A percentile compares a stretch with the other conserved stretches of the same genome.
Conservation (phyloP, 2,329 filamentous ascomycete genomes). For the Talaromyces sp. region DNA sequence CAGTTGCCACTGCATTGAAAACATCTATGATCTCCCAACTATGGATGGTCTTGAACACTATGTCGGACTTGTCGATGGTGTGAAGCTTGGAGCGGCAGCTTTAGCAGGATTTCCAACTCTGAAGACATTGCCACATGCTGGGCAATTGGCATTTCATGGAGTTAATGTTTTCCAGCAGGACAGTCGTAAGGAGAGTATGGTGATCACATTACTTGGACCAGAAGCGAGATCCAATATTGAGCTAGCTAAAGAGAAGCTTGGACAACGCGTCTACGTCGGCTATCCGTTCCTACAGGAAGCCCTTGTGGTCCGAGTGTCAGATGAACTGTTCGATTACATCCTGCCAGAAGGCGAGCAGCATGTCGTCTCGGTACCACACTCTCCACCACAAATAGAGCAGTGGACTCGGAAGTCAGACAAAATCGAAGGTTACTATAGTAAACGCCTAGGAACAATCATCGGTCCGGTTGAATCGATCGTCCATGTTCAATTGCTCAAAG, state of each 20-base stretch:
- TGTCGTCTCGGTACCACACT: conserved; percentile 65
- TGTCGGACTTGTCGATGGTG: conserved; percentile 76
- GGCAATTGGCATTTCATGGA: conserved; percentile 76
- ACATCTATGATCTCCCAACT: conserved; percentile 89
- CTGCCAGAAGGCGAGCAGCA: conserved; percentile 61
- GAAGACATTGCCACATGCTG: conserved; percentile 77
- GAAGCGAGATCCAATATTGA: conserved; percentile 66
- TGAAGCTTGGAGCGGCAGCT: conserved; percentile 74
- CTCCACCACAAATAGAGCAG: conserved; percentile 68
- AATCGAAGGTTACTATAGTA: conserved; percentile 84
- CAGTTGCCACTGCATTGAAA: conserved; percentile 86
- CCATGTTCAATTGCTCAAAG: conserved; percentile 89
- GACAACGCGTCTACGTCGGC: conserved; percentile 80
- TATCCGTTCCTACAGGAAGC: conserved; percentile 96
- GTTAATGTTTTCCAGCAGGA: conserved; percentile 95
- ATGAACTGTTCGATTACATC: conserved; percentile 87
- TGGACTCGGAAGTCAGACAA: conserved; percentile 78
- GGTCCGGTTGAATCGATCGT: conserved; percentile 83
- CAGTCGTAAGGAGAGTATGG: conserved; percentile 93
- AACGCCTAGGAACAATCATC: conserved; percentile 80
- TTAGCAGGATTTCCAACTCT: conserved; percentile 90
- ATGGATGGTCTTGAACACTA: conserved; percentile 85
- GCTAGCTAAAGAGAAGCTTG: conserved; percentile 71
- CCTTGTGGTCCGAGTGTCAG: conserved; percentile 80
- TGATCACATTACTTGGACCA: conserved; percentile 74